Evolutionary conservation across 805 yeast species (phyloP), one percentile per base, ranked within the genome.

Genomic region (Kodamaea nitidulidarum): DNA sequence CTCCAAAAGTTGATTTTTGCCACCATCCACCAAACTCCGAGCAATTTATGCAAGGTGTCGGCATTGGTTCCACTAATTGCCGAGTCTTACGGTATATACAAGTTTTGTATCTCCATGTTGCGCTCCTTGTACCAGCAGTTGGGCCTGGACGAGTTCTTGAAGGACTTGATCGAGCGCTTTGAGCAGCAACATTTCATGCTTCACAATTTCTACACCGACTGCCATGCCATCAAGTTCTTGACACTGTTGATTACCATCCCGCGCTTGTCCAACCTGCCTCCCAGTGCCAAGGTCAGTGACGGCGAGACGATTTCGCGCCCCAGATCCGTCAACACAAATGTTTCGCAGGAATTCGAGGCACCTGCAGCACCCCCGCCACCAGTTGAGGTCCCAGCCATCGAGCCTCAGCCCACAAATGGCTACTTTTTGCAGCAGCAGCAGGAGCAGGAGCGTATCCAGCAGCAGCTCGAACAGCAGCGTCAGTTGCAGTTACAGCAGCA

Each of bases 11-110:
- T 85, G 28, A 75, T 90, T 8, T 84, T 91, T 55, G 80, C 95
- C 0, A 72, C 84, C 4, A 69, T 88, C 38, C 71, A 76, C 22
- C 78, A 76, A 37, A 74, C 81, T 12, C 73, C 76, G 18, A 63
- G 73, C 38, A 73, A 68, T 43, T 91, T 91, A 50, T 87, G 95
- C 61, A 81, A 84, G 47, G 83, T 87, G 12, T 78, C 93, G 45
- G 88, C 96, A 0, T 67, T 91, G 47, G 93, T 91, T 26, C 97
- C 97, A 2, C 70, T 90, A 61, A 87, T 91, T 38, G 76, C 91
- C 5, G 98, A 91, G 60, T 77, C 95, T 2, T 90, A 87, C 55
- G 98, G 98, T 32, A 88, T 91, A 42, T 87, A 88, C 62, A 85
- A 88, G 60, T 91, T 91, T 52, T 67, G 84, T 42, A 84, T 87